A percentile compares a stretch with the other conserved stretches of the same genome.
Conservation (phyloP, 345 rosid species). For the Hirschfeldia incana region DNA sequence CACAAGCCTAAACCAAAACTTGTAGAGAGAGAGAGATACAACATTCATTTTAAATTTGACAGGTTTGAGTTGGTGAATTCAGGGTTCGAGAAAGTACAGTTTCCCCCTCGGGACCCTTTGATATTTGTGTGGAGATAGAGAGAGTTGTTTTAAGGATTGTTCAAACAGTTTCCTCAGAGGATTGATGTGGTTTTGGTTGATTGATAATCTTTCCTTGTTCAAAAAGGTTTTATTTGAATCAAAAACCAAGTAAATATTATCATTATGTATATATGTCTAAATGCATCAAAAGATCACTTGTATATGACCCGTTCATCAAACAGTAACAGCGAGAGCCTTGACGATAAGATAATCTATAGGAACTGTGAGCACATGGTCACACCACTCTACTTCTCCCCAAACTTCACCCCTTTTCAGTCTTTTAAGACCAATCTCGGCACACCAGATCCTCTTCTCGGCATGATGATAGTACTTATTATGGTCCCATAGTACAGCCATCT, state of each 20-base stretch:
- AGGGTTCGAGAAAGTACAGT: constrained; percentile 18
- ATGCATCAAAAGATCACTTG: not conserved
- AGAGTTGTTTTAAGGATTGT: constrained; percentile 7
- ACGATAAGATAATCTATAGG: not conserved
- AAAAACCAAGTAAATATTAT: constrained; percentile 21
- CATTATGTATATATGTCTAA: constrained; percentile 6
- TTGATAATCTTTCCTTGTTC: constrained; percentile 6
- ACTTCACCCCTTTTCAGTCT: not conserved
- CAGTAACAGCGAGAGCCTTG: not conserved
- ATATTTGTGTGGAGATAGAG: constrained; percentile 28
- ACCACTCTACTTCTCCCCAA: not conserved
- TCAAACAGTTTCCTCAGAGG: constrained; percentile 10
- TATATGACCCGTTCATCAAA: not conserved
- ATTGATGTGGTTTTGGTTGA: constrained; percentile 5
- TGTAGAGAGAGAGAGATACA: not conserved
- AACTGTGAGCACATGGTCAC: not conserved
- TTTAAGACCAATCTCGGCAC: not conserved
- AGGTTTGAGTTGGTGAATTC: not conserved
- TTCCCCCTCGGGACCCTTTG: not conserved
- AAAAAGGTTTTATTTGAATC: constrained; percentile 17
- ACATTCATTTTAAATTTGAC: constrained; percentile 10
- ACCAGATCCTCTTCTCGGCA: not conserved
- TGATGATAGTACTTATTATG: not conserved
- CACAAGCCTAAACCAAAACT: constrained; percentile 18
- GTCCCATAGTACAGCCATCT: not conserved